Evolutionary conservation across 805 yeast genomes (phyloP).

Genomic region (Cyberlindnera euphorbiiphila): DNA sequence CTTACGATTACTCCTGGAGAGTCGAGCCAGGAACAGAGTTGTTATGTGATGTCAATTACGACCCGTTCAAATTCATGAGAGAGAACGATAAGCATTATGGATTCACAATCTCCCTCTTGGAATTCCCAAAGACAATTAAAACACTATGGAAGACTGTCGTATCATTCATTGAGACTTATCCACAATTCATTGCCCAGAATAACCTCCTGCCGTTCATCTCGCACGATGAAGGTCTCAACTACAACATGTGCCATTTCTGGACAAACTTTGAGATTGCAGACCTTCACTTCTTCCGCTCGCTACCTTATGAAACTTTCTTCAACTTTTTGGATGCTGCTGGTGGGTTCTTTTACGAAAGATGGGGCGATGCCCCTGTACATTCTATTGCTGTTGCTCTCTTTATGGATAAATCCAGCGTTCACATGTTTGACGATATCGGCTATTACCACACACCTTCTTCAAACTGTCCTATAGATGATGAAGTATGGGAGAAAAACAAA

Average conservation of each 20-base stretch:
- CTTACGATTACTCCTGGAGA: conserved; percentile 56
- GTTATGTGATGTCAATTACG: conserved; percentile 48
- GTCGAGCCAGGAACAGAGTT: conserved; percentile 58
- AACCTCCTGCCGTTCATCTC: conserved; percentile 52
- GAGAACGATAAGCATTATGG: conserved; percentile 66
- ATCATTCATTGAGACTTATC: conserved; percentile 40
- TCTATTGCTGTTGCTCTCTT: conserved; percentile 80
- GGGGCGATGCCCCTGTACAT: conserved; percentile 95
- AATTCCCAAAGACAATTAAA: conserved; percentile 54
- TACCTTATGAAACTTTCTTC: conserved; percentile 43
- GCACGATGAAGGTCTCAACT: conserved; percentile 38
- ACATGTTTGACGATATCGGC: conserved; percentile 80
- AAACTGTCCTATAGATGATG: conserved; percentile 54
- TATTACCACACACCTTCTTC: conserved; percentile 65
- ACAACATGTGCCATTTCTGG: conserved; percentile 63
- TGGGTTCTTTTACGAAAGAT: conserved; percentile 59
- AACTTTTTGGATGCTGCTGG: conserved; percentile 42
- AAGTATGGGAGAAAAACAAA: conserved; percentile 40
- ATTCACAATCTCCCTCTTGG: conserved; percentile 72
- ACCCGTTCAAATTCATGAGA: conserved; percentile 57
- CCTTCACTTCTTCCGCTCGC: conserved; percentile 45
- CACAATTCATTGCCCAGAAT: conserved; percentile 46
- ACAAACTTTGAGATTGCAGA: conserved; percentile 58
- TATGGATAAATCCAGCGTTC: conserved; percentile 61
- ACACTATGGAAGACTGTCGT: conserved; percentile 48